Conservation (phyloP, 495 filamentous ascomycete species). For the Beverwykella pulmonaria region DNA sequence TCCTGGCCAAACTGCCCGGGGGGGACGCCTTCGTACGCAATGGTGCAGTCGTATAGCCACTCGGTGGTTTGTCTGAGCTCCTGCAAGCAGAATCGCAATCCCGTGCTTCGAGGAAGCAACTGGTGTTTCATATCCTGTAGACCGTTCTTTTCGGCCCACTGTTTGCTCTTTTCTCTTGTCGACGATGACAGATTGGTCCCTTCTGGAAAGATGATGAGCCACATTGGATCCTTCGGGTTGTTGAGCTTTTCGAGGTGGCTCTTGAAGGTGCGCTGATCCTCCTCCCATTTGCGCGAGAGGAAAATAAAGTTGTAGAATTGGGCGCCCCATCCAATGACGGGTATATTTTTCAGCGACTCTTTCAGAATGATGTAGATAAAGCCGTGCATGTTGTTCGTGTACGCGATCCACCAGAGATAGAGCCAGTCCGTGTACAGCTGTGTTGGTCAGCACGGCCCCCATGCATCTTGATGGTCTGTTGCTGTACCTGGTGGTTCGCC, state of each 20-base stretch:
- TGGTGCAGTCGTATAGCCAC: conserved; percentile 52
- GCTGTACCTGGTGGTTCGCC: conserved; percentile 48
- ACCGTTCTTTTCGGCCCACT: conserved; percentile 47
- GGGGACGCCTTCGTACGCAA: conserved; percentile 50
- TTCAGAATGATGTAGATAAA: conserved; percentile 51
- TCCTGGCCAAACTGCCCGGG: conserved; percentile 48
- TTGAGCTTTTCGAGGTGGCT: conserved; percentile 44
- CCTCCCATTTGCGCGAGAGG: conserved; percentile 47
- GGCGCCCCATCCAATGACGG: conserved; percentile 47
- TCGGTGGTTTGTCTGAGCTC: conserved; percentile 44
- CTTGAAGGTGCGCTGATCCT: conserved; percentile 43
- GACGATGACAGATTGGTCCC: conserved; percentile 46
- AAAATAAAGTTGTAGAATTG: conserved; percentile 52
- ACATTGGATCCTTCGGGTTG: conserved; percentile 47
- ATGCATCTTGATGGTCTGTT: neutral
- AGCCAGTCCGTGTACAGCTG: conserved; percentile 50
- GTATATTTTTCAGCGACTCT: conserved; percentile 48
- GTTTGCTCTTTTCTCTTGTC: conserved; percentile 44
- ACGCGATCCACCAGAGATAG: conserved; percentile 52
- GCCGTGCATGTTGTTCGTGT: conserved; percentile 50
- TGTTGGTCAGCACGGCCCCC: neutral
- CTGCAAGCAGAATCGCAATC: conserved; percentile 47
- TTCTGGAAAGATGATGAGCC: conserved; percentile 51
- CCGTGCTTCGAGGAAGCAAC: conserved; percentile 47
- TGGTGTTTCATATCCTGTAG: conserved; percentile 50